phyloP scores from a whole-genome alignment of 225 moss, liverwort and hornwort genomes.

The Bryum argenteum region DNA sequence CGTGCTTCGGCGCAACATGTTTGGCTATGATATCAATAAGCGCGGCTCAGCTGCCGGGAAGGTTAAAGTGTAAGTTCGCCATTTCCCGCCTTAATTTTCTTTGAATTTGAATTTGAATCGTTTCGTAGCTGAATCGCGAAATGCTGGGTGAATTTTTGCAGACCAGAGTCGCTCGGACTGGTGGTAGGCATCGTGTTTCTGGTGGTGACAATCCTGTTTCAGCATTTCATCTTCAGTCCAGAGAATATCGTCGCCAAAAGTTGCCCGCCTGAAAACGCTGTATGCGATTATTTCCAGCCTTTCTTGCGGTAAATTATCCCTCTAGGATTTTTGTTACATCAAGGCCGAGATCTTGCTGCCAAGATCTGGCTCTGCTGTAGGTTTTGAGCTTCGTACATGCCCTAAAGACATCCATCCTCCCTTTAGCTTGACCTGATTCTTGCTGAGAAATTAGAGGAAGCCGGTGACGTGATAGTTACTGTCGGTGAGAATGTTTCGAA shows the following conservation, averaged over 20 bases:
- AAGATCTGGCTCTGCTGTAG: slow-evolving; percentile 18
- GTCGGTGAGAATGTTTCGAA: slow-evolving; percentile 2
- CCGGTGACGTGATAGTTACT: slow-evolving; percentile 4
- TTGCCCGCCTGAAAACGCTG: slow-evolving; percentile 87
- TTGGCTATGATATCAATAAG: slow-evolving; percentile 89
- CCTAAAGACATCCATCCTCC: slow-evolving; percentile 17
- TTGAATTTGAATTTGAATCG: too few relatives aligned
- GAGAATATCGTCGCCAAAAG: slow-evolving; percentile 70
- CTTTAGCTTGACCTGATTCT: slow-evolving; percentile 28
- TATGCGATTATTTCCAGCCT: slow-evolving; percentile 85
- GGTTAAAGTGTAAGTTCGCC: slow-evolving; percentile 69
- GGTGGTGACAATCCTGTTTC: slow-evolving; percentile 84
- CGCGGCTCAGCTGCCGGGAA: slow-evolving; percentile 74
- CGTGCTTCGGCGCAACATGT: slow-evolving; percentile 80
- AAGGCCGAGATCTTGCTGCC: slow-evolving; percentile 20
- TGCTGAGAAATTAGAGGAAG: slow-evolving; percentile 12
- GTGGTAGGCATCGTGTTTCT: slow-evolving; percentile 84
- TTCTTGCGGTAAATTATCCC: slow-evolving; percentile 60
- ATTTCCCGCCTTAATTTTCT: background rate
- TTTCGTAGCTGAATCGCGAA: background rate
- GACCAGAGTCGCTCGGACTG: slow-evolving; percentile 90
- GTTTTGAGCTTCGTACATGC: slow-evolving; percentile 33
- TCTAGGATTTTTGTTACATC: slow-evolving; percentile 40
- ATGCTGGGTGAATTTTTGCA: slow-evolving; percentile 44
- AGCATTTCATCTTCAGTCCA: slow-evolving; percentile 86